Percentiles rank a stretch among this genome's conserved stretches.
These are phyloP conservation scores for Coemansia sp. DNA, from an alignment of 192 early-diverging fungal species.

Conservation along the genomic window DNA sequence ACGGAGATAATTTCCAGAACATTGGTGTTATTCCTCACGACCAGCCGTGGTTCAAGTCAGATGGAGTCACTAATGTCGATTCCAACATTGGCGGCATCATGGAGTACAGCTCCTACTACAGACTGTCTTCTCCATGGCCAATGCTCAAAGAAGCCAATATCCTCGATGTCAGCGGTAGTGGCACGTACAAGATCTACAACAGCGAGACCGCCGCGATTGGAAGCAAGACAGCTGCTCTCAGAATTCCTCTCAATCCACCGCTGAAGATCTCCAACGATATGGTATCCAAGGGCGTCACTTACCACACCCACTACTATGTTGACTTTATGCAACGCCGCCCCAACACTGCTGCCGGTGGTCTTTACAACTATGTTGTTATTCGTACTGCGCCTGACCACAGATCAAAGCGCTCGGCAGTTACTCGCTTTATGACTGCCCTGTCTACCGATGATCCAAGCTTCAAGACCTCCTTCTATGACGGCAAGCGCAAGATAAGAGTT, in stretches of 20 bases:
- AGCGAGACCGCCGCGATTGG: background rate
- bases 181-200: slow-evolving; percentile 3
- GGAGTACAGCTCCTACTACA: slow-evolving; percentile 3
- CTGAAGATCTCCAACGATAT: slow-evolving; percentile 1
- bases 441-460: background rate
- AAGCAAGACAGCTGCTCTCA: background rate
- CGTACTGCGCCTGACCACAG: slow-evolving; percentile 1
- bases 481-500: background rate
- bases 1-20: slow-evolving; percentile 1
- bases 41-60: slow-evolving; percentile 3
- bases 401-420: background rate
- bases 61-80: slow-evolving; percentile 2
- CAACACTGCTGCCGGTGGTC: background rate
- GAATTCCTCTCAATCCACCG: slow-evolving; percentile 3
- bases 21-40: slow-evolving; percentile 3
- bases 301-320: slow-evolving; percentile 6
- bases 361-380: background rate
- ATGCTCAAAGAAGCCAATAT: slow-evolving; percentile 6
- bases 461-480: background rate
- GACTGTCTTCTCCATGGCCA: background rate
- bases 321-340: background rate
- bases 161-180: background rate
- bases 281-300: background rate
- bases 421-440: background rate
- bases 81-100: background rate